Percentiles rank a stretch among this genome's conserved stretches.
Evolutionary conservation across 495 filamentous ascomycete genomes (phyloP).

Genomic region (Neurospora sublineolata): DNA sequence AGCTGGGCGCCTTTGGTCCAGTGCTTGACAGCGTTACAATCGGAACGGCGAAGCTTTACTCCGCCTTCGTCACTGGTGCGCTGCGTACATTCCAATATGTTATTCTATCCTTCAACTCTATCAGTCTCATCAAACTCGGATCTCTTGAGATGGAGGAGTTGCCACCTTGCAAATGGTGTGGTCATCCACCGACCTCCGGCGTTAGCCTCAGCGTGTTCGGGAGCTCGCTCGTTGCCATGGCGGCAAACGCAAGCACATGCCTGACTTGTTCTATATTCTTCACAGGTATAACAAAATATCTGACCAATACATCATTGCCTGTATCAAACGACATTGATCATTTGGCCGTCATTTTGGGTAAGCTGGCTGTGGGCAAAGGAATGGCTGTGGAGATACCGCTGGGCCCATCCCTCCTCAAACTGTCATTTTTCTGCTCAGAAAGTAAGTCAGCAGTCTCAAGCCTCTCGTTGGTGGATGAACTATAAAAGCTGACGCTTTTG

Average conservation of each 20-base stretch:
- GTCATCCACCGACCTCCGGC: background rate
- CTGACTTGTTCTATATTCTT: background rate
- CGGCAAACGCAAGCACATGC: background rate
- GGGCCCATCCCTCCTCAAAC: background rate
- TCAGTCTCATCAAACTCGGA: background rate
- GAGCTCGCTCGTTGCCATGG: background rate
- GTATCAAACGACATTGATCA: background rate
- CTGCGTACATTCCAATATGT: background rate
- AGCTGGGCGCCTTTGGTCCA: background rate
- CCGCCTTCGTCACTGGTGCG: background rate
- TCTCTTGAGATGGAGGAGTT: background rate
- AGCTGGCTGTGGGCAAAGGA: background rate
- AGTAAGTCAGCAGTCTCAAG: background rate
- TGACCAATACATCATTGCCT: background rate
- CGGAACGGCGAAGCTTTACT: background rate
- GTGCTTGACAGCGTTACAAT: background rate
- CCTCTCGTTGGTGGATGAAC: background rate
- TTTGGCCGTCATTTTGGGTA: background rate
- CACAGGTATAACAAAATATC: background rate
- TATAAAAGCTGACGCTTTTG: background rate
- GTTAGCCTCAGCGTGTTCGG: background rate
- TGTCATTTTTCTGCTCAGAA: conserved; percentile 1
- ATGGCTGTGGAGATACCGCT: background rate
- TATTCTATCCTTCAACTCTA: background rate
- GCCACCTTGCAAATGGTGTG: background rate